Conservation (phyloP, 148 eudicot genomes). For the Amaranthus palmeri region DNA sequence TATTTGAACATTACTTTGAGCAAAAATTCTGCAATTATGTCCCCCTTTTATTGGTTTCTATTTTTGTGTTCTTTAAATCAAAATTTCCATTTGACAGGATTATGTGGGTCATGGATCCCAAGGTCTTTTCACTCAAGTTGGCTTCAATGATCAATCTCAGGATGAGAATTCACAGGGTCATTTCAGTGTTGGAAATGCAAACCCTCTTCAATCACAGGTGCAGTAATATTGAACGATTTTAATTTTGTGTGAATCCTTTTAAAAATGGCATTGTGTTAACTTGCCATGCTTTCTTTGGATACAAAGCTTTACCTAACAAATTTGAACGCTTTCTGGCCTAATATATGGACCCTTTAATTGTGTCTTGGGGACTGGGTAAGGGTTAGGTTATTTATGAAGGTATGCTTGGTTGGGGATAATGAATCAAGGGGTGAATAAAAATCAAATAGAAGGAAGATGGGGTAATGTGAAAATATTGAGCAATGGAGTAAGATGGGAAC, state of each 20-base stretch:
- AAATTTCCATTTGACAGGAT: constrained; percentile 45
- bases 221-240: neutral
- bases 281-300: neutral
- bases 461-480: no score
- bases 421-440: no score
- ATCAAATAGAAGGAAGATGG: no score
- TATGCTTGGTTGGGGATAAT: no score
- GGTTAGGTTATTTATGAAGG: no score
- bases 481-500: no score
- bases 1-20: no score
- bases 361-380: no score
- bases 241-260: neutral
- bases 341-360: no score
- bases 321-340: no score
- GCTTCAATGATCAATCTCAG: constrained; percentile 84
- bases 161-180: constrained; percentile 79
- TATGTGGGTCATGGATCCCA: constrained; percentile 97
- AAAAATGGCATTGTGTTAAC: neutral
- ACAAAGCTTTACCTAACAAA: no score
- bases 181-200: constrained; percentile 55
- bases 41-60: neutral
- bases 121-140: constrained; percentile 90
- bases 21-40: neutral
- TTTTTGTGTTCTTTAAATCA: constrained; percentile 4
- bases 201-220: constrained; percentile 90